Percentiles rank a stretch among this genome's conserved stretches.
phyloP scores from a whole-genome alignment of 228 moss, liverwort and hornwort genomes.

The Sphagnum magellanicum region DNA sequence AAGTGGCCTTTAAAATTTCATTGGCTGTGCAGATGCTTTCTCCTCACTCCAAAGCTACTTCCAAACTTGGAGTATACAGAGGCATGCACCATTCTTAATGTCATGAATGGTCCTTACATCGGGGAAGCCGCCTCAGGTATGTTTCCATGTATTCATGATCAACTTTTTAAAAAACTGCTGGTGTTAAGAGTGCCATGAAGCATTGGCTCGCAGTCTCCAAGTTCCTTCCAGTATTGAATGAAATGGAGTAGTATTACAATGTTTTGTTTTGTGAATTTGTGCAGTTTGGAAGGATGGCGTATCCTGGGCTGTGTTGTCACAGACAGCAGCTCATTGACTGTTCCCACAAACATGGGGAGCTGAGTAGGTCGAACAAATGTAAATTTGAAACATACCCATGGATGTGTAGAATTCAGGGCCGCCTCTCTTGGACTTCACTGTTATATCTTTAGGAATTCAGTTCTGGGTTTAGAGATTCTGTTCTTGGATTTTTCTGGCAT shows the following conservation, averaged over 20 bases:
- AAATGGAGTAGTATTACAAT: background rate
- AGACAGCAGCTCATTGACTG: background rate
- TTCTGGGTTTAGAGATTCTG: too few relatives aligned
- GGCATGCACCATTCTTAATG: constrained; percentile 82
- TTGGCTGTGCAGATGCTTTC: constrained; percentile 59
- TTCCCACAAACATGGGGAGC: too few relatives aligned
- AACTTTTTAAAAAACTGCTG: background rate
- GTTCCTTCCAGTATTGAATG: background rate
- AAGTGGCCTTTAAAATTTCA: background rate
- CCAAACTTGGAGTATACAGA: constrained; percentile 78
- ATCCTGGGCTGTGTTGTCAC: constrained; percentile 8
- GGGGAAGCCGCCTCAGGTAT: constrained; percentile 64
- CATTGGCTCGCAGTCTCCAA: too few relatives aligned
- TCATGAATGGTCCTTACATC: constrained; percentile 95
- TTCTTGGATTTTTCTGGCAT: too few relatives aligned
- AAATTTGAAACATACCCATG: too few relatives aligned
- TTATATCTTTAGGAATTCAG: too few relatives aligned
- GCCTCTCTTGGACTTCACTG: too few relatives aligned
- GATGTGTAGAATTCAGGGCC: too few relatives aligned
- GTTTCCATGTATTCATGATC: background rate
- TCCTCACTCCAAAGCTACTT: constrained; percentile 91
- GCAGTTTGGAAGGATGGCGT: constrained; percentile 9
- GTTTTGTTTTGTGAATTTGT: background rate
- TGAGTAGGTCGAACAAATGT: too few relatives aligned
- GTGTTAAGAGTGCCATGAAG: background rate